A percentile compares a stretch with the other conserved stretches of the same genome.
Conservation (phyloP, 805 yeast genomes). For the Candida oleophila region DNA sequence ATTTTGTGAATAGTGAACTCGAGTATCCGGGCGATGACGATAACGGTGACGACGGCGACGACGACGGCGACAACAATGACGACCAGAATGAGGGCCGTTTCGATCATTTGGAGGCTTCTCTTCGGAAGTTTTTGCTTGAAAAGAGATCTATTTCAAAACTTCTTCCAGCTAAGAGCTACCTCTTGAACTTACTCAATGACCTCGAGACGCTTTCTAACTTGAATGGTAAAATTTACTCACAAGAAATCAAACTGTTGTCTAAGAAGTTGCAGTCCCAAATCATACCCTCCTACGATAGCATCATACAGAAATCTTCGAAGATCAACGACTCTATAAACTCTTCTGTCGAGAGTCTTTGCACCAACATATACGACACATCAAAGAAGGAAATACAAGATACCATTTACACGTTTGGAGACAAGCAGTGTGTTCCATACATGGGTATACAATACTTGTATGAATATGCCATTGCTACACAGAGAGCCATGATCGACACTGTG, state of each 20-base stretch:
- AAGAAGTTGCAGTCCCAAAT: constrained; percentile 50
- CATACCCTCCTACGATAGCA: constrained; percentile 61
- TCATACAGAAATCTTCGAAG: constrained; percentile 49
- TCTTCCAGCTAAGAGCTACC: constrained; percentile 88
- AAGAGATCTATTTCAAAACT: constrained; percentile 86
- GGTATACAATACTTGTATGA: constrained; percentile 66
- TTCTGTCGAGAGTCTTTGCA: constrained; percentile 59
- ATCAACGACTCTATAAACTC: constrained; percentile 60
- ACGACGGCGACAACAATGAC: constrained; percentile 27
- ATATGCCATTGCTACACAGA: constrained; percentile 70
- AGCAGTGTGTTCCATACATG: constrained; percentile 52
- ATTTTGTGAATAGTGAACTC: constrained; percentile 71
- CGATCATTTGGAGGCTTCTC: constrained; percentile 78
- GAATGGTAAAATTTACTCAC: constrained; percentile 56
- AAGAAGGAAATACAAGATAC: constrained; percentile 51
- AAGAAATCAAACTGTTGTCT: constrained; percentile 48
- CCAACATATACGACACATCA: constrained; percentile 60
- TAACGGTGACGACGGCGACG: constrained; percentile 29
- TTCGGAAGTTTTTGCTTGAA: constrained; percentile 82
- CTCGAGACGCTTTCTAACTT: constrained; percentile 55
- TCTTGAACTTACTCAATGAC: constrained; percentile 68
- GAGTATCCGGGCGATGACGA: constrained; percentile 31
- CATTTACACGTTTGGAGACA: constrained; percentile 50
- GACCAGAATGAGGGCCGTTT: constrained; percentile 59
- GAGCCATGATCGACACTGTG: constrained; percentile 63